Evolutionary conservation across 352 stramenopile genomes (phyloP).

Genomic region (Globisporangium cystogenes): DNA sequence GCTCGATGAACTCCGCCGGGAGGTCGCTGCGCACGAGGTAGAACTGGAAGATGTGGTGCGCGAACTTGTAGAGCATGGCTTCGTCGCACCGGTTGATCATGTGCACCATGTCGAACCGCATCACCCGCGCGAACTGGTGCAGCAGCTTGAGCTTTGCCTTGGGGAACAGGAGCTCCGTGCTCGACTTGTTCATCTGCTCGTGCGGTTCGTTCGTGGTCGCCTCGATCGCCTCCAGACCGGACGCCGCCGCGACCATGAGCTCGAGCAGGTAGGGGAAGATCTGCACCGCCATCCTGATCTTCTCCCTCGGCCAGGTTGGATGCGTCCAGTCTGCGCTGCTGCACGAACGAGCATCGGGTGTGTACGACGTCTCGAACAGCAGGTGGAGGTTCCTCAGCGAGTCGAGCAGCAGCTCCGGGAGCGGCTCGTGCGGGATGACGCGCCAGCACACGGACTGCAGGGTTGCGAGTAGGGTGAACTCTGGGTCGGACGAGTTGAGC

Average conservation of each 20-base stretch:
- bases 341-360: neutral
- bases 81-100: conserved; percentile 34
- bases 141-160: conserved; percentile 21
- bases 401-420: conserved; percentile 28
- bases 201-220: conserved; percentile 1
- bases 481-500: conserved; percentile 29
- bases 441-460: conserved; percentile 19
- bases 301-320: conserved; percentile 21
- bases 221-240: conserved; percentile 18
- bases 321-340: neutral
- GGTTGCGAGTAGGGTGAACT: conserved; percentile 28
- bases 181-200: conserved; percentile 5
- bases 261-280: conserved; percentile 35
- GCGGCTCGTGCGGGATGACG: conserved; percentile 37
- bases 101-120: conserved; percentile 33
- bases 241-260: conserved; percentile 25
- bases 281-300: conserved; percentile 25
- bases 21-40: conserved; percentile 28
- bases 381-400: conserved; percentile 35
- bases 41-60: conserved; percentile 45
- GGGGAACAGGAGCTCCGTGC: neutral
- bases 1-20: conserved; percentile 26
- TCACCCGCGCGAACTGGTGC: conserved; percentile 22
- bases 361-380: conserved; percentile 13
- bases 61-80: conserved; percentile 25